phyloP scores from a whole-genome alignment of 169 alveolate genomes.

The Plasmodium vinckei region DNA sequence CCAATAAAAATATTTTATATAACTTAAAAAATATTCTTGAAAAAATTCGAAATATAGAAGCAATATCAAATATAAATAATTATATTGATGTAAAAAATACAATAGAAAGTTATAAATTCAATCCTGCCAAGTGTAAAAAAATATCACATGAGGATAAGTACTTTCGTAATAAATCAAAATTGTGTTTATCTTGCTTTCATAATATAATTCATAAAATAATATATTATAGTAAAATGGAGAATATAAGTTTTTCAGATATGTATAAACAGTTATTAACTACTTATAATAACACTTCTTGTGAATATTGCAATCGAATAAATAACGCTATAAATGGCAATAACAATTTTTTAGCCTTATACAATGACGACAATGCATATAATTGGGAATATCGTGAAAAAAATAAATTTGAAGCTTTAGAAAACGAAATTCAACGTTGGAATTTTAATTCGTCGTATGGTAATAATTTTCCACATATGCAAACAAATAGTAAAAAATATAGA shows the following conservation, averaged over 20 bases:
- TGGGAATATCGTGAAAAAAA: background rate
- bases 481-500: constrained; percentile 1
- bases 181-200: background rate
- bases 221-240: background rate
- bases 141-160: too few relatives aligned
- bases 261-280: background rate
- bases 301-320: background rate
- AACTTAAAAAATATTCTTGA: constrained; percentile 59
- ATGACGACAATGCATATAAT: background rate
- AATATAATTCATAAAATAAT: background rate
- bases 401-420: constrained; percentile 7
- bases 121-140: background rate
- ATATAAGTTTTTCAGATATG: background rate
- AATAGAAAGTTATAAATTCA: background rate
- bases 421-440: background rate
- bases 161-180: background rate
- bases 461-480: too few relatives aligned
- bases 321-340: background rate
- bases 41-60: constrained; percentile 45
- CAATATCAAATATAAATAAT: constrained; percentile 42
- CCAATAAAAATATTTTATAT: constrained; percentile 27
- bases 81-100: constrained; percentile 32
- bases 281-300: background rate
- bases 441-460: too few relatives aligned
- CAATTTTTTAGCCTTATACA: background rate